Conservation (phyloP, 257 asterid genomes). For the Nicotiana benthamiana region DNA sequence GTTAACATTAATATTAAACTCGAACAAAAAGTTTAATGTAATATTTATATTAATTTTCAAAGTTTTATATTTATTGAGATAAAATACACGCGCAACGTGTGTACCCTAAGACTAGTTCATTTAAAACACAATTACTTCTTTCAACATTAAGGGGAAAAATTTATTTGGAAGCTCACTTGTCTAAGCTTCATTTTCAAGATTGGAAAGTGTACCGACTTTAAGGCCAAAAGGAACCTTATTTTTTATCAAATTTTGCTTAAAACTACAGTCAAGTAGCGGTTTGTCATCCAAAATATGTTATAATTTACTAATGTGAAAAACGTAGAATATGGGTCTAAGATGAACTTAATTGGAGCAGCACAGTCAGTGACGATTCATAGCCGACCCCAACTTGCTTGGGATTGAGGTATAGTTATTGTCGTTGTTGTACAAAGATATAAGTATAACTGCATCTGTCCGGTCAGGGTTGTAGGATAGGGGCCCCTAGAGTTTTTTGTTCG, state of each 20-base stretch:
- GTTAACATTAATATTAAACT: too few relatives aligned
- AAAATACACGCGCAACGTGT: too few relatives aligned
- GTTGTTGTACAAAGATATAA: neutral
- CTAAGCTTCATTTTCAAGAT: neutral
- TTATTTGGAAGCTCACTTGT: neutral
- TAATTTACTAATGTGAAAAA: neutral
- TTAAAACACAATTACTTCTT: neutral
- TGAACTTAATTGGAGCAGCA: neutral
- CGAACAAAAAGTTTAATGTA: too few relatives aligned
- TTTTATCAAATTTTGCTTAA: neutral
- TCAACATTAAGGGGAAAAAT: neutral
- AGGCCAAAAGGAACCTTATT: neutral
- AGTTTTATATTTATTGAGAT: too few relatives aligned
- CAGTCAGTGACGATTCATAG: neutral
- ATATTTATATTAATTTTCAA: too few relatives aligned
- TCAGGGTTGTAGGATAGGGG: too few relatives aligned
- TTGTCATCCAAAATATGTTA: neutral
- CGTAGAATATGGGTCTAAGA: neutral
- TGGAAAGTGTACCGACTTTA: neutral
- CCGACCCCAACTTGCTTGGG: neutral
- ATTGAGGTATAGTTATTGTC: neutral
- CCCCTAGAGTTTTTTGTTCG: too few relatives aligned
- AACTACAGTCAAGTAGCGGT: neutral
- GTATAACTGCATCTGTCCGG: neutral
- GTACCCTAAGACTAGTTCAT: too few relatives aligned